Evolutionary conservation across 306 rosid species (phyloP), one percentile per base, ranked within the genome.

Genomic region (Cyamopsis tetragonoloba): DNA sequence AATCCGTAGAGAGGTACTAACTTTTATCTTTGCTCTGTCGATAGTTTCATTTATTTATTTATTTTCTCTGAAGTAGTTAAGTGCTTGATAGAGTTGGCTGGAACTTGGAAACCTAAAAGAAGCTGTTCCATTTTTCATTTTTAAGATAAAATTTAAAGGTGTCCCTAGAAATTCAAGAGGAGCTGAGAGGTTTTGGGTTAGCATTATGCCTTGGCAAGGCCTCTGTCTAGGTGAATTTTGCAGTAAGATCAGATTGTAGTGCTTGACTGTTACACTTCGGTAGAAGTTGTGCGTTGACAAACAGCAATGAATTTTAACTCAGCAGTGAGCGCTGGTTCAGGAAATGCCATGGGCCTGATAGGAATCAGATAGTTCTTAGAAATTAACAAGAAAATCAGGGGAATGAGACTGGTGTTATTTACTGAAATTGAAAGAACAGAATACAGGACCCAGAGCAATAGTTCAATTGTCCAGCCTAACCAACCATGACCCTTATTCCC

Each of bases 1-100:
- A 81, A 77, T 80, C 77, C 96, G 98, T 28, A 79, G 98, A 82
- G 87, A 89, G 98, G 98, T 89, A 79, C 8, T 32, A 14, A 6
- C 43, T 58, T 71, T 68, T 66, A 31, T 48, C 67, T 64, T 73
- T 62, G 14, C 31, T 53, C 51, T 23, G 46, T 41, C 56, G 34
- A 11, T 70, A 49, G 23, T 81, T 57, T 68, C 49, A 39, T 73
- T 58, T 43, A 64, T 3, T 43, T 53, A 13, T 35, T 58, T 71
- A 62, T 15, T 62, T 56, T 35, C 11, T 44, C 11, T 44, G 41
- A 39, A 11, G 41, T 46, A 23, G 58, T 42, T 27, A 8, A 50
- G 26, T n/a, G 19, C 48, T 39, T 41, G 47, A 47, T 65, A 64
- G 41, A 49, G 58, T 42, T 57, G 42, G 24, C 35, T 10, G 18